Evolutionary conservation across 2,329 filamentous ascomycete genomes (phyloP).

Genomic region (Saccharata proteae): DNA sequence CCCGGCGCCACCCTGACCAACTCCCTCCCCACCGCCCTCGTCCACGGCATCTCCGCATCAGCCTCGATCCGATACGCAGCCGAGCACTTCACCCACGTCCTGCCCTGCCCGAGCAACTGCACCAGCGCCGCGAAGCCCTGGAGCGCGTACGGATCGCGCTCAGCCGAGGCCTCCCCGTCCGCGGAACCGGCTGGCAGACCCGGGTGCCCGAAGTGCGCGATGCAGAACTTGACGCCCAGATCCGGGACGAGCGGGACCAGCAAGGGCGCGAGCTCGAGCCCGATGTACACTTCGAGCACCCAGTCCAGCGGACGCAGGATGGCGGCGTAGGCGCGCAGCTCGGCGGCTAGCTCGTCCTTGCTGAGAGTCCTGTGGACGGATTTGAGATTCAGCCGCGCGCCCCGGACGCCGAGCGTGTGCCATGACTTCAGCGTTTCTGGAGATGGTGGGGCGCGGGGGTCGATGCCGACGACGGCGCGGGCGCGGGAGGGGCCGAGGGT

Average conservation of each 20-base stretch:
- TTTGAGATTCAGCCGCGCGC: slow-evolving; percentile 47
- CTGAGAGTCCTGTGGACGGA: slow-evolving; percentile 34
- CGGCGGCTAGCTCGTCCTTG: slow-evolving; percentile 28
- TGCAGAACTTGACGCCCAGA: slow-evolving; percentile 41
- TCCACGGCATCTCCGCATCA: slow-evolving; percentile 30
- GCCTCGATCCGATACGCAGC: slow-evolving; percentile 44
- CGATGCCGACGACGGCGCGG: slow-evolving; percentile 45
- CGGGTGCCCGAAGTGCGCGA: slow-evolving; percentile 49
- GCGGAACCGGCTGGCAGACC: slow-evolving; percentile 16
- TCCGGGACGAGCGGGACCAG: slow-evolving; percentile 29
- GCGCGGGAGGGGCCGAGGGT: slow-evolving; percentile 37
- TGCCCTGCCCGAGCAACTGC: slow-evolving; percentile 33
- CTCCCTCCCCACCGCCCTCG: slow-evolving; percentile 38
- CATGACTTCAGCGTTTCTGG: slow-evolving; percentile 35
- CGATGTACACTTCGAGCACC: slow-evolving; percentile 48
- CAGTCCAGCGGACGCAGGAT: slow-evolving; percentile 39
- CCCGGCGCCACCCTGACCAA: slow-evolving; percentile 34
- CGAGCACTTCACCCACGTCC: slow-evolving; percentile 47
- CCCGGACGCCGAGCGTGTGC: slow-evolving; percentile 47
- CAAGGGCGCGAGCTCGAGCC: slow-evolving; percentile 36
- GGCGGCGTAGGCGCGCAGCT: slow-evolving; percentile 37
- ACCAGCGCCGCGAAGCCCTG: slow-evolving; percentile 39
- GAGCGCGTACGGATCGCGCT: slow-evolving; percentile 31
- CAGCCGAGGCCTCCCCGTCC: slow-evolving; percentile 1
- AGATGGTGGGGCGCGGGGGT: slow-evolving; percentile 25